Evolutionary conservation across 192 early-diverging fungal genomes (phyloP).

Genomic region (Gryganskiella cystojenkinii): DNA sequence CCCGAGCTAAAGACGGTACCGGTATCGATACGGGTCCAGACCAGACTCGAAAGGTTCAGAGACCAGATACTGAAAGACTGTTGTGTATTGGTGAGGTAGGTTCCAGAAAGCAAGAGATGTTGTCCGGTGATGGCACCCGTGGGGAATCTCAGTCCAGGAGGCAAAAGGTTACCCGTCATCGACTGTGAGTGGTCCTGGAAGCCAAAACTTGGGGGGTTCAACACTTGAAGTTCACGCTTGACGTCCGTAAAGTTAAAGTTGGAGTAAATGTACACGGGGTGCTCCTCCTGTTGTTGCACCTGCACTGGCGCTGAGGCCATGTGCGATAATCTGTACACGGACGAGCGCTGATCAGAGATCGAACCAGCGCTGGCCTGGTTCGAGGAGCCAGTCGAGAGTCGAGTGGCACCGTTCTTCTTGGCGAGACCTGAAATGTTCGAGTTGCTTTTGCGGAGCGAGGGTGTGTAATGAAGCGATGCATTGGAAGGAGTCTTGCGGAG

Average conservation of each 20-base stretch:
- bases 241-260: constrained; percentile 83
- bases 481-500: constrained; percentile 42
- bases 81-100: constrained; percentile 69
- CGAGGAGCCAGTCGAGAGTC: constrained; percentile 22
- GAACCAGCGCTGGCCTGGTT: background rate
- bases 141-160: constrained; percentile 81
- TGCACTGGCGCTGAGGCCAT: constrained; percentile 3
- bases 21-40: constrained; percentile 72
- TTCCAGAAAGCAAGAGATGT: constrained; percentile 74
- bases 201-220: constrained; percentile 65
- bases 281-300: constrained; percentile 37
- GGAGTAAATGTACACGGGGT: constrained; percentile 73
- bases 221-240: constrained; percentile 72
- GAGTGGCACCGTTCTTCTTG: constrained; percentile 23
- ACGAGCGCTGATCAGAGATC: constrained; percentile 14
- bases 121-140: constrained; percentile 72
- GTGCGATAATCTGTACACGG: constrained; percentile 41
- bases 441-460: constrained; percentile 34
- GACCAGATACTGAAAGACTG: constrained; percentile 77
- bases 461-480: constrained; percentile 43
- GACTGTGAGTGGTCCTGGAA: constrained; percentile 70
- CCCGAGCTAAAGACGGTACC: constrained; percentile 73
- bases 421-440: constrained; percentile 22
- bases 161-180: constrained; percentile 70
- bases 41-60: constrained; percentile 62